Evolutionary conservation across 768 basidiomycete genomes (phyloP).

Genomic region (Megacollybia marginata): DNA sequence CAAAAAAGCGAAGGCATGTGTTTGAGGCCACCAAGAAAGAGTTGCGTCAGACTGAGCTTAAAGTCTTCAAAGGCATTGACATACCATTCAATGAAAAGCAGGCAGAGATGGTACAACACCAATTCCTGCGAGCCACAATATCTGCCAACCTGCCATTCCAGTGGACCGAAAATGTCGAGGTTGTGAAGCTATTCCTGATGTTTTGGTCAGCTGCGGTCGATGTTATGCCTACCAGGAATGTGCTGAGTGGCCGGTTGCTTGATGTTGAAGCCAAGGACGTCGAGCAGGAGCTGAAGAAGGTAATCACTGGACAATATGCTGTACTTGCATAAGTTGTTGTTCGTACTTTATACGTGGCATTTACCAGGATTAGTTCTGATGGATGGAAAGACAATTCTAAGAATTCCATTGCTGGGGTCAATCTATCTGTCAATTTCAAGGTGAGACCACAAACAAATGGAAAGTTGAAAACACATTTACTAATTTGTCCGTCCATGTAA

Average conservation of each 20-base stretch:
- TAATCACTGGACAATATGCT: constrained; percentile 6
- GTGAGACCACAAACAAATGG: not conserved
- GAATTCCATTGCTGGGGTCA: not conserved
- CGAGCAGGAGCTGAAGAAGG: constrained; percentile 2
- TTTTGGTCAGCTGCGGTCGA: constrained; percentile 3
- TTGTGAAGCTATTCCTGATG: constrained; percentile 11
- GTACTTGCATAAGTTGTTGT: constrained; percentile 3
- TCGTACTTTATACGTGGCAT: not conserved
- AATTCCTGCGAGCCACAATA: constrained; percentile 6
- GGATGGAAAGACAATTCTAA: not conserved
- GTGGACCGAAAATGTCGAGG: constrained; percentile 6
- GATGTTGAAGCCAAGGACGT: constrained; percentile 1
- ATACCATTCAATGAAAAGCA: constrained; percentile 9
- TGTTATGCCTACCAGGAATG: constrained; percentile 4
- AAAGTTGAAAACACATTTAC: not conserved
- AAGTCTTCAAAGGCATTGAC: constrained; percentile 7
- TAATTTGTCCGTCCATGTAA: not conserved
- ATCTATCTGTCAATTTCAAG: not conserved
- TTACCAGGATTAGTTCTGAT: not conserved
- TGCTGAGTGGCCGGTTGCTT: constrained; percentile 4
- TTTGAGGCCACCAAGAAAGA: not conserved
- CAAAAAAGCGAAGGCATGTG: constrained; percentile 7
- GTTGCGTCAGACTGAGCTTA: constrained; percentile 5
- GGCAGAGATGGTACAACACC: constrained; percentile 2
- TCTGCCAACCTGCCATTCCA: constrained; percentile 1